These are phyloP conservation scores for Daedaleopsis nitida DNA, from an alignment of 768 basidiomycete genomes.

Conservation along the genomic window DNA sequence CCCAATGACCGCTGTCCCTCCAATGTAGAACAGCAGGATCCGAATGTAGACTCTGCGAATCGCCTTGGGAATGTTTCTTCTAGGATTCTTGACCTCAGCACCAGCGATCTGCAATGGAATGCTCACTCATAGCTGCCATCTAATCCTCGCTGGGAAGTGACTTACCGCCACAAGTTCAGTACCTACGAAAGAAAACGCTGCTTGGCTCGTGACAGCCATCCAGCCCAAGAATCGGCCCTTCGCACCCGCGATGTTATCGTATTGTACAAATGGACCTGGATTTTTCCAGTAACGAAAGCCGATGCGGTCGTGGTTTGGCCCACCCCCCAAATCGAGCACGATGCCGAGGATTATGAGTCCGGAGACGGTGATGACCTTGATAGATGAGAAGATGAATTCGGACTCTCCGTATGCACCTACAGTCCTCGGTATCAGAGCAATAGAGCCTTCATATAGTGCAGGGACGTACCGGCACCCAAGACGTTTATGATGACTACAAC, in stretches of 20 bases:
- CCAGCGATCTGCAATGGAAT: slow-evolving; percentile 38
- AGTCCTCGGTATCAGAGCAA: not conserved
- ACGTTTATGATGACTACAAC: slow-evolving; percentile 51
- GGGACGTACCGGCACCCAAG: slow-evolving; percentile 39
- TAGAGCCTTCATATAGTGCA: not conserved
- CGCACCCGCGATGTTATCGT: slow-evolving; percentile 38
- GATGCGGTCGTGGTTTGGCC: slow-evolving; percentile 52
- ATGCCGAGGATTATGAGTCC: slow-evolving; percentile 50
- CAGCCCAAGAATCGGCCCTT: slow-evolving; percentile 53
- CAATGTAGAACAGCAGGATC: slow-evolving; percentile 50
- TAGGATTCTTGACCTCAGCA: slow-evolving; percentile 54
- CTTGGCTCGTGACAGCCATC: slow-evolving; percentile 58
- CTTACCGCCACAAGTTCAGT: slow-evolving; percentile 51
- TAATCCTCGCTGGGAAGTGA: not conserved
- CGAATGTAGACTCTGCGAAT: slow-evolving; percentile 51
- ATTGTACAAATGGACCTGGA: slow-evolving; percentile 61
- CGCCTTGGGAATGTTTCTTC: slow-evolving; percentile 43
- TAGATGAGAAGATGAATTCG: slow-evolving; percentile 55
- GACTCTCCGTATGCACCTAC: slow-evolving; percentile 47
- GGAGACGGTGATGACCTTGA: slow-evolving; percentile 52
- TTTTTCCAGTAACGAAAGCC: slow-evolving; percentile 52
- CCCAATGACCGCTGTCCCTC: slow-evolving; percentile 46
- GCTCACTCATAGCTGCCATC: not conserved
- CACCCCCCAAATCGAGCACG: slow-evolving; percentile 60
- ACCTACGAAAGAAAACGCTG: slow-evolving; percentile 62